These are phyloP conservation scores for Erodium chrysanthum DNA, from an alignment of 441 rosid species.

Conservation along the genomic window DNA sequence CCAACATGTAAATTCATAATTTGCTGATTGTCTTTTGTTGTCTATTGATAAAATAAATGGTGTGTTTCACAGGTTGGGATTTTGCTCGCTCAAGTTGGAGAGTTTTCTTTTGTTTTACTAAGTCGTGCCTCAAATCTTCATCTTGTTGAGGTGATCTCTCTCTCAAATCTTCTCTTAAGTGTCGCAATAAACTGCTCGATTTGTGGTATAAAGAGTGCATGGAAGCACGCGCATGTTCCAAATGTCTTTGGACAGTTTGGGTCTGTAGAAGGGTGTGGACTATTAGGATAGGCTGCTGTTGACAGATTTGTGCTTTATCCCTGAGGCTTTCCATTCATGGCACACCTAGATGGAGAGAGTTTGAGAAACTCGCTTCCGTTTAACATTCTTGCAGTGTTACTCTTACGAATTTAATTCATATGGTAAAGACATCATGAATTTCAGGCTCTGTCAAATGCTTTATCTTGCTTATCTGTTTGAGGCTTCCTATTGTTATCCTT, in stretches of 20 bases:
- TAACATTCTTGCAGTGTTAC: too few relatives aligned
- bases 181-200: not conserved
- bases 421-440: too few relatives aligned
- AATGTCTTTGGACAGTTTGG: too few relatives aligned
- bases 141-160: constrained; percentile 58
- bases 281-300: too few relatives aligned
- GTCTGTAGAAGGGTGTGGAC: too few relatives aligned
- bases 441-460: not conserved
- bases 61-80: constrained; percentile 57
- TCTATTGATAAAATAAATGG: not conserved
- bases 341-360: not conserved
- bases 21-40: not conserved
- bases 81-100: constrained; percentile 94
- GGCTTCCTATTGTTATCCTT: not conserved
- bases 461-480: not conserved
- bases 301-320: too few relatives aligned
- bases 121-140: constrained; percentile 94
- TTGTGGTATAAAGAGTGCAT: not conserved
- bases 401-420: too few relatives aligned
- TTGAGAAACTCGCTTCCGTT: not conserved
- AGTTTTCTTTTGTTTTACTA: constrained; percentile 85
- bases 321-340: too few relatives aligned
- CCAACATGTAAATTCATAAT: not conserved
- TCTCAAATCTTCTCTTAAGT: not conserved
- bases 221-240: not conserved